phyloP scores from a whole-genome alignment of 2,329 filamentous ascomycete genomes.

The Fusarium mangiferae region DNA sequence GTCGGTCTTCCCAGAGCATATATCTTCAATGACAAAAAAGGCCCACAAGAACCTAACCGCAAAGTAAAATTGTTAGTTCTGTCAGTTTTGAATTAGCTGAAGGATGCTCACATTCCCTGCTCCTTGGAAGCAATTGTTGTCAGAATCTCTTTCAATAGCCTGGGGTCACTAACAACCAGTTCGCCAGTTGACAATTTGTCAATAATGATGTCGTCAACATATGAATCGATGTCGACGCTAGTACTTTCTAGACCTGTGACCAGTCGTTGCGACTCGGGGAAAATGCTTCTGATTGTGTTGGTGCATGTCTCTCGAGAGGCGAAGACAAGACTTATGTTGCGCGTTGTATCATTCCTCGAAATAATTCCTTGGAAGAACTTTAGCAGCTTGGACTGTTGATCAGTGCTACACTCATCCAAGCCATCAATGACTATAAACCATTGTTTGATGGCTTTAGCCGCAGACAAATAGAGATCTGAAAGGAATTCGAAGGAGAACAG shows the following conservation, averaged over 20 bases:
- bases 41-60: conserved; percentile 22
- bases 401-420: not conserved
- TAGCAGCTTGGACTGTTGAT: not conserved
- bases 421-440: not conserved
- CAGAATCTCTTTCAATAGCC: accelerated
- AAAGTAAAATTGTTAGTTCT: accelerated
- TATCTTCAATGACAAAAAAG: conserved; percentile 16
- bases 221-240: not conserved
- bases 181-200: not conserved
- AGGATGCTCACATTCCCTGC: not conserved
- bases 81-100: accelerated
- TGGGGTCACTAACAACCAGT: accelerated
- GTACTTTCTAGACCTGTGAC: not conserved
- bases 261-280: not conserved
- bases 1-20: conserved; percentile 22
- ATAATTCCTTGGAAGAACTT: not conserved
- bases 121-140: not conserved
- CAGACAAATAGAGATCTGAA: accelerated
- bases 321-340: not conserved
- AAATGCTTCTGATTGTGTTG: not conserved
- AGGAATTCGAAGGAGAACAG: accelerated
- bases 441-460: accelerated
- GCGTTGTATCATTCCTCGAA: accelerated
- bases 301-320: not conserved
- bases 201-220: not conserved